Evolutionary conservation across 192 early-diverging fungal species (phyloP).

Genomic region (Coemansia sp.): DNA sequence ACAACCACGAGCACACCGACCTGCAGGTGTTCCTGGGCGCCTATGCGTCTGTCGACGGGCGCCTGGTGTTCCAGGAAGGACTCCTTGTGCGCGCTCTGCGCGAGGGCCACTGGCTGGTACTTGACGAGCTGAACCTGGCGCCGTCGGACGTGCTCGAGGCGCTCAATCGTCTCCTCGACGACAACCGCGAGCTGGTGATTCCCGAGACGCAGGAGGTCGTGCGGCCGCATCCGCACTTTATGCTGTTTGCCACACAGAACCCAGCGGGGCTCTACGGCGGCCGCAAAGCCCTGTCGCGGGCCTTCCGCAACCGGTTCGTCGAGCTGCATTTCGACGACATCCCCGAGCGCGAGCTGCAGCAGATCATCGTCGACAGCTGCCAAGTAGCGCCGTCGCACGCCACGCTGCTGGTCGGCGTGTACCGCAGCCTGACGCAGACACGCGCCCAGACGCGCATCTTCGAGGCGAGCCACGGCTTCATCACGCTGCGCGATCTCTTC

Average conservation of each 20-base stretch:
- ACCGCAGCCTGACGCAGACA: constrained; percentile 70
- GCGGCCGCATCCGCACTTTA: constrained; percentile 91
- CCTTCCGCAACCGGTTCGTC: constrained; percentile 96
- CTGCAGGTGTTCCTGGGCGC: constrained; percentile 96
- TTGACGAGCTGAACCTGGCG: constrained; percentile 98
- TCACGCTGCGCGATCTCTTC: constrained; percentile 96
- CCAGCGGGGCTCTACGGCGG: constrained; percentile 98
- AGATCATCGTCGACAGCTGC: constrained; percentile 82
- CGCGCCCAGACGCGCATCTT: constrained; percentile 86
- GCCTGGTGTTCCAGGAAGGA: constrained; percentile 94
- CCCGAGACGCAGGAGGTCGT: constrained; percentile 94
- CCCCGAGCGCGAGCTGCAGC: constrained; percentile 85
- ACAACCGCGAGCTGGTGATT: constrained; percentile 94
- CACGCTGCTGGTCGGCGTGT: constrained; percentile 78
- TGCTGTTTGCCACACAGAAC: constrained; percentile 99
- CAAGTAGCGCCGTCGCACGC: constrained; percentile 86
- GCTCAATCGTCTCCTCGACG: constrained; percentile 93
- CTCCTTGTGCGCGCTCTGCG: constrained; percentile 88
- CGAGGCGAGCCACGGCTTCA: constrained; percentile 89
- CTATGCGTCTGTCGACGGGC: constrained; percentile 82
- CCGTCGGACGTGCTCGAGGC: constrained; percentile 98
- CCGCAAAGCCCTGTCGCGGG: constrained; percentile 90
- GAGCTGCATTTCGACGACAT: constrained; percentile 98
- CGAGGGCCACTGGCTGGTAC: constrained; percentile 95
- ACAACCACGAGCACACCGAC: constrained; percentile 99